Evolutionary conservation across 805 yeast genomes (phyloP), one percentile per base, ranked within the genome.

Genomic region (Yarrowia deformans): DNA sequence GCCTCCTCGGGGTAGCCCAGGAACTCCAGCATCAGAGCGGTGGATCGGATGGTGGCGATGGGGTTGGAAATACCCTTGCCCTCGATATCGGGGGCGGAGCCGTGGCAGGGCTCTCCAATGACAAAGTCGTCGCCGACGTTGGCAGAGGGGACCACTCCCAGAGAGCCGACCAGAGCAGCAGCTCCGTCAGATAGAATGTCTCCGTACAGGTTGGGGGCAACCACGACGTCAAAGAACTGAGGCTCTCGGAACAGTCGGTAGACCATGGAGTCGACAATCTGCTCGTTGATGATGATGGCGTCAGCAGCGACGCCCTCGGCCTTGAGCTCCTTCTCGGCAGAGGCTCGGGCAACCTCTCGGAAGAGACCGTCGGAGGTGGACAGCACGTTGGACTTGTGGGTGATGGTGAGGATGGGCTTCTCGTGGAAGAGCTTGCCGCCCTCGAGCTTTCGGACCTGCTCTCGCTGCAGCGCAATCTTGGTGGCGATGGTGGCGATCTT

Each of bases 211-310:
- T 95, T 95, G 75, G 99, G 99, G 71, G 98, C 99, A 68, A 95
- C 99, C 46, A 95, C 95, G 72, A 95, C 99, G 78, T 95, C 99
- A 77, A 95, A 95, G 79, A 91, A 89, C 77, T 92, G 93, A 67
- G 99, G 99, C 81, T 95, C 98, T 81, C 98, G 89, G 88, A 95
- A 95, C 95, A 95, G 87, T 80, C 97, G 87, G 87, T 95, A 95
- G 70, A 95, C 99, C 99, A 95, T 95, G 14, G 98, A 93, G 83
- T 95, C 99, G 56, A 95, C 98, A 79, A 95, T 94, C 83, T 95
- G 99, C 83, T 95, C 98, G 79, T 90, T 90, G 80, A 91, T 85
- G 52, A 60, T 60, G 56, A 63, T 37, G 48, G 46, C 35, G 9
- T 48, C 68, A 3, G 46, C 46, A 19, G 55, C 13, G 5, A 43